Evolutionary conservation across 495 filamentous ascomycete genomes (phyloP), one percentile per base, ranked within the genome.

Genomic region (Neurospora sp.): DNA sequence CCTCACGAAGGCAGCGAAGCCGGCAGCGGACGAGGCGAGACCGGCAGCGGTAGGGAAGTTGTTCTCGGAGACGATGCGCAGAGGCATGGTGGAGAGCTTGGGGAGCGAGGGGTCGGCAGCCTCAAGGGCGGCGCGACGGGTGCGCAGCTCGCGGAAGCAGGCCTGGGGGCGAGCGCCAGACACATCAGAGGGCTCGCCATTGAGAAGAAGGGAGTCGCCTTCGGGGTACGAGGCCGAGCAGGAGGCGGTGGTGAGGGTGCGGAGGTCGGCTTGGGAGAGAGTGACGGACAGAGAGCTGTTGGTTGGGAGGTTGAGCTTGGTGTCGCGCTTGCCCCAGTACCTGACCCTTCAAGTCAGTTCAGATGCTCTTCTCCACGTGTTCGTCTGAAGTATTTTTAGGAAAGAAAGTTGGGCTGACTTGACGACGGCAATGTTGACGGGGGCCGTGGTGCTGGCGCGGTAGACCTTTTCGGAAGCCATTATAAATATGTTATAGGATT

Each of bases 1-100:
- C 66, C 95, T 89, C 48, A 98, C 94, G 1, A 99, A 89, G 16
- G 96, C 96, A 18, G 96, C 96, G 79, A 98, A 98, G 42, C 96
- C 96, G 5, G 96, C 96, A 16, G 96, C 96, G 0, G 92, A 96
- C 69, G 90, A 92, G 35, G 96, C 96, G 23, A 99, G 90, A 18
- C 96, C 96, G n/a, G 96, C 96, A 39, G 96, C 96, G 35, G 96
- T 99, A 71, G 96, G 96, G 89, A 99, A 99, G 86, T 99, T 99
- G 88, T 99, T 99, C 82, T 93, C 91, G 73, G 91, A 93, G 71
- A 94, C 93, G 74, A 98, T 90, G 59, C 90, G 90, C 71, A 99
- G 88, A 31, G 92, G 90, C 75, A 90, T 86, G 70, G 83, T 79
- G 27, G 92, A 91, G 69, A 99, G 88, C 78, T 91, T 91, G 6